Evolutionary conservation across 208 protist species (phyloP).

Genomic region (Leishmania tropica): DNA sequence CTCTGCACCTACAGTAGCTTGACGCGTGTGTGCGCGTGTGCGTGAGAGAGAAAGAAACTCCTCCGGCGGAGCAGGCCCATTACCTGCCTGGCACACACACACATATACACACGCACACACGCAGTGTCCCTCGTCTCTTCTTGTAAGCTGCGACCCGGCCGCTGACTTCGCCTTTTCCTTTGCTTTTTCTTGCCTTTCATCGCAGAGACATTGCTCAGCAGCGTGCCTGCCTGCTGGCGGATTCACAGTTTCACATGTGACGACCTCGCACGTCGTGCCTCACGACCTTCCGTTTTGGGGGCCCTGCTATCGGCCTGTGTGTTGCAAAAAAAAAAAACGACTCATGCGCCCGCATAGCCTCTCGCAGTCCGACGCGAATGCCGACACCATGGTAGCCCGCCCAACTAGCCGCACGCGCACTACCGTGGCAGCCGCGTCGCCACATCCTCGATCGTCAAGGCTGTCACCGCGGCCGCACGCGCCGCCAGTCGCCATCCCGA

Average conservation of each 20-base stretch:
- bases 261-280: neutral
- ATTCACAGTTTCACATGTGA: neutral
- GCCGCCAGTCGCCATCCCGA: neutral
- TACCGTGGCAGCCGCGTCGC: neutral
- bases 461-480: neutral
- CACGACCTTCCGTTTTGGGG: neutral
- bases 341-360: neutral
- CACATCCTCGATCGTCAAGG: neutral
- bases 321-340: neutral
- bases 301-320: neutral
- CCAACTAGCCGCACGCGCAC: neutral
- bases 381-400: neutral
- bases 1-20: neutral
- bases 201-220: neutral
- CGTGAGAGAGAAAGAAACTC: neutral
- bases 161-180: neutral
- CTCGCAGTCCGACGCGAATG: neutral
- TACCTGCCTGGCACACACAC: neutral
- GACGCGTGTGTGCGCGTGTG: neutral
- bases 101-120: neutral
- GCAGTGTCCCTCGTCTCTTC: neutral
- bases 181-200: neutral
- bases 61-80: neutral
- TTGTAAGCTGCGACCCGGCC: neutral
- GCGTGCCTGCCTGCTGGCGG: neutral